Base-by-base conservation (phyloP, 1,284 basidiomycete genomes). In the Heterobasidion parviporum region DNA sequence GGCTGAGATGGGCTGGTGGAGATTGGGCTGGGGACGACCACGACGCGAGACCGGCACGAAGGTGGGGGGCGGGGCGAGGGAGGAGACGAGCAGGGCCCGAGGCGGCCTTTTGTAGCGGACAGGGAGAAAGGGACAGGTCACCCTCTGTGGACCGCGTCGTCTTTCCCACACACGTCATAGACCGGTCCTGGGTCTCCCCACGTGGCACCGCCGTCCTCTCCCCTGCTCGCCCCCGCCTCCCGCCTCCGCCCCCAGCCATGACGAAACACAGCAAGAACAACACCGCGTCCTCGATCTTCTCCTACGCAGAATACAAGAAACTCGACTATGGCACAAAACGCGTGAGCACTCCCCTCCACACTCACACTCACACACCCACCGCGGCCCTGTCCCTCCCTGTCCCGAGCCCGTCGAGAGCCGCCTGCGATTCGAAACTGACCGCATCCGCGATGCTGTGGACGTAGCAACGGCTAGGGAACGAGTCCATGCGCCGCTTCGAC, bases 261-360 rank as follows among this genome's bases (percentile, higher is more conserved):
- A 89, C 89, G 53, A 91, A 91, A 71, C 89, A 92, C 67, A 89
- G 85, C 77, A 92, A 91, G 72, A 92, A 92, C 69, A 92, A 92
- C 66, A 92, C 91, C 3, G 87, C 87, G 8, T 90, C 87, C 10
- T 89, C 88, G 1, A 83, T 89, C 57, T 93, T 93, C 70, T 91
- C 89, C 18, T 91, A 92, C 64, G 89, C 88, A 4, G 91, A 93
- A 67, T 86, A 89, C 68, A 87, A 89, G 67, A 90, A 83, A 67
- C 78, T 89, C 8, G 82, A 89, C 60, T 90, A 91, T 75, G 91
- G 90, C 9, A 90, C 87, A 1, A 89, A 85, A 71, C 76, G 79
- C 54, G 85, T 87, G 65, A 57, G 79, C 72, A 10, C n/a, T 41
- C n/a, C 38, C 38, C 38, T 26, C 26, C 26, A 5, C 26, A 26